Evolutionary conservation across 2,329 filamentous ascomycete genomes (phyloP).

Genomic region (Aspergillus sp.): DNA sequence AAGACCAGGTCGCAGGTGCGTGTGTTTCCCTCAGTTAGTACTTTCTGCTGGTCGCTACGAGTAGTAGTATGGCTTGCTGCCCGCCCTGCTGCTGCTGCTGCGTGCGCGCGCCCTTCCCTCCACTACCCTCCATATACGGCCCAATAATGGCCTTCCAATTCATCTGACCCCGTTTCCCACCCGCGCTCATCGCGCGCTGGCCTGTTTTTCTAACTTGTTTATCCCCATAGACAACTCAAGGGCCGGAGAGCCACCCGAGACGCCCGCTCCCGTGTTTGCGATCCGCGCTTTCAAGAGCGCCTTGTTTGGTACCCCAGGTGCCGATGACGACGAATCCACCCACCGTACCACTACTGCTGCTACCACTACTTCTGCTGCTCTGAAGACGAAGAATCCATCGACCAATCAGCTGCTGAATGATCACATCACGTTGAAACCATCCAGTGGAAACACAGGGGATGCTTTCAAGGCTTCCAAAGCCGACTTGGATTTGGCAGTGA

Average conservation of each 20-base stretch:
- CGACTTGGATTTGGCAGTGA: conserved; percentile 28
- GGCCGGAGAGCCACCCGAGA: conserved; percentile 61
- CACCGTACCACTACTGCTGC: conserved; percentile 13
- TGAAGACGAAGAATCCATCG: conserved; percentile 17
- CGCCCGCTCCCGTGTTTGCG: conserved; percentile 67
- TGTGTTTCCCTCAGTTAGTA: conserved; percentile 11
- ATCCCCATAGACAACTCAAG: conserved; percentile 48
- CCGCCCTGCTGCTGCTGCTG: conserved; percentile 11
- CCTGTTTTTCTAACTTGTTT: conserved; percentile 17
- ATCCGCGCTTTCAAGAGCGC: conserved; percentile 67
- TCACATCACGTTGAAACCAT: conserved; percentile 23
- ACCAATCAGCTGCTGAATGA: conserved; percentile 24
- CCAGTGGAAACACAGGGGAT: conserved; percentile 23
- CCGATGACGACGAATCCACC: conserved; percentile 44
- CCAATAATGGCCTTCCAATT: conserved; percentile 15
- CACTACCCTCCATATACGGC: background rate
- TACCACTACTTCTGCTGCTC: too few species aligned
- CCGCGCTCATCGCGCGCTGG: conserved; percentile 15
- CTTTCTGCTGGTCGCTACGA: too few species aligned
- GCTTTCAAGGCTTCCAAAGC: conserved; percentile 23
- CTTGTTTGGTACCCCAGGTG: conserved; percentile 64
- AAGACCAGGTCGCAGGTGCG: conserved; percentile 31
- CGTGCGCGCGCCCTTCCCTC: conserved; percentile 3
- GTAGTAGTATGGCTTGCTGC: conserved; percentile 7
- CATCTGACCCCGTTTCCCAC: conserved; percentile 3